Evolutionary conservation across 345 rosid genomes (phyloP).

Genomic region (Iberis pinnata): DNA sequence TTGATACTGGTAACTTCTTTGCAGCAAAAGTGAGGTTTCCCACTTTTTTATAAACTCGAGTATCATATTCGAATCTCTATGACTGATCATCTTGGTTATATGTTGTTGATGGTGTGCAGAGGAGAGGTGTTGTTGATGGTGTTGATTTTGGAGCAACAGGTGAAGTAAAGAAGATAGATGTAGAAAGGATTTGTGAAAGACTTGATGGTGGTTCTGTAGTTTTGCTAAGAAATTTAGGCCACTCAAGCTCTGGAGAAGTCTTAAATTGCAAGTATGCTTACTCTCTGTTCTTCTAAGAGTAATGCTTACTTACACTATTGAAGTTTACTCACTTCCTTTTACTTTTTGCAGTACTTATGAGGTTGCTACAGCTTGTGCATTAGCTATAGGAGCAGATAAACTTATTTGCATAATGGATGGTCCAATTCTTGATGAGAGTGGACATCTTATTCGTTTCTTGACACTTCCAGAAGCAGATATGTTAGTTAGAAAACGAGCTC

Average conservation of each 20-base stretch:
- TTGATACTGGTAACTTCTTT: conserved; percentile 92
- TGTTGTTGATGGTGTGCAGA: conserved; percentile 39
- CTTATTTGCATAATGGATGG: conserved; percentile 83
- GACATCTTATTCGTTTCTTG: conserved; percentile 71
- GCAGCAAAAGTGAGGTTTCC: conserved; percentile 69
- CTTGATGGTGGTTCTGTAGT: conserved; percentile 89
- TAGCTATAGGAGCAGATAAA: conserved; percentile 87
- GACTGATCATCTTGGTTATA: background rate
- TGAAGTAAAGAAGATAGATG: conserved; percentile 90
- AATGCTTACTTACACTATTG: background rate
- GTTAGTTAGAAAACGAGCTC: conserved; percentile 69
- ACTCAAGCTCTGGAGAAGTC: conserved; percentile 96
- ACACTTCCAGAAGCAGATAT: conserved; percentile 84
- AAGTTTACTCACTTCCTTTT: background rate
- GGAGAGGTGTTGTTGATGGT: conserved; percentile 84
- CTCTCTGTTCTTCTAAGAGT: background rate
- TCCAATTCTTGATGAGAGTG: conserved; percentile 75
- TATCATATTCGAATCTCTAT: background rate
- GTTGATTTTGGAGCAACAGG: conserved; percentile 95
- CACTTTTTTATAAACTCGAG: background rate
- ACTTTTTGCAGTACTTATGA: background rate
- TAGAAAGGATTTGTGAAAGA: conserved; percentile 68
- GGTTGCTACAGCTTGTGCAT: conserved; percentile 73
- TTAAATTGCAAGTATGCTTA: conserved; percentile 86
- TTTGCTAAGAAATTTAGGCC: conserved; percentile 82